Conservation (phyloP, 139 green algal species). For the Trebouxia sp. region DNA sequence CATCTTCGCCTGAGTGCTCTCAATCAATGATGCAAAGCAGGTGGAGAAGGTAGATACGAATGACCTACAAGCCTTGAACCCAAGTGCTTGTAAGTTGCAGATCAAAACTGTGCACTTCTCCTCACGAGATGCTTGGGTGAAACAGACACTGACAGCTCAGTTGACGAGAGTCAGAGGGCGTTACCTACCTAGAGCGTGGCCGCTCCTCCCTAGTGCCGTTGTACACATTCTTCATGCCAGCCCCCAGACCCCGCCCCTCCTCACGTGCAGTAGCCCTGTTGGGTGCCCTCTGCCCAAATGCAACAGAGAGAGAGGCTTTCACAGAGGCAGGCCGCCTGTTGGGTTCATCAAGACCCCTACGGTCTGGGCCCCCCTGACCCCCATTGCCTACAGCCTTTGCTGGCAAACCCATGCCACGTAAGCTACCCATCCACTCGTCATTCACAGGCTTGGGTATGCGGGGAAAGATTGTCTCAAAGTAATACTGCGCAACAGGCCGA, state of each 20-base stretch:
- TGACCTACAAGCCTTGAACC: no score
- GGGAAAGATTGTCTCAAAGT: slow-evolving; percentile 98
- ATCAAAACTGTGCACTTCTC: no score
- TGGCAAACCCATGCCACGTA: slow-evolving; percentile 71
- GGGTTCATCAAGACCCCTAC: slow-evolving; percentile 74
- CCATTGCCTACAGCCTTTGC: slow-evolving; percentile 77
- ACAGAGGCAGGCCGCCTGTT: slow-evolving; percentile 83
- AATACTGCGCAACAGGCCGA: slow-evolving; percentile 76
- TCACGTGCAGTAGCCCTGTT: slow-evolving; percentile 78
- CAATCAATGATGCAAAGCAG: no score
- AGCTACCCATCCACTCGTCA: slow-evolving; percentile 70
- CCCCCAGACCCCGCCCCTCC: slow-evolving; percentile 53
- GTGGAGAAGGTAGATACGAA: no score
- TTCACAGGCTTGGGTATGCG: slow-evolving; percentile 88
- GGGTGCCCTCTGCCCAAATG: slow-evolving; percentile 89
- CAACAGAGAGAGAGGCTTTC: slow-evolving; percentile 79
- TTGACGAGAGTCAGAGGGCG: no score
- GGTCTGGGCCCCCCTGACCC: slow-evolving; percentile 71
- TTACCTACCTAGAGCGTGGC: slow-evolving; percentile 23
- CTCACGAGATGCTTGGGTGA: no score
- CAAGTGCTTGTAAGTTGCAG: no score
- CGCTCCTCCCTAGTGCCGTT: slow-evolving; percentile 1
- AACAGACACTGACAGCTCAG: no score
- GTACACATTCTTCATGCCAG: slow-evolving; percentile 35
- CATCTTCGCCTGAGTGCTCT: no score